phyloP scores from a whole-genome alignment of 2,329 filamentous ascomycete species.

The Pleoardoris graminearum region DNA sequence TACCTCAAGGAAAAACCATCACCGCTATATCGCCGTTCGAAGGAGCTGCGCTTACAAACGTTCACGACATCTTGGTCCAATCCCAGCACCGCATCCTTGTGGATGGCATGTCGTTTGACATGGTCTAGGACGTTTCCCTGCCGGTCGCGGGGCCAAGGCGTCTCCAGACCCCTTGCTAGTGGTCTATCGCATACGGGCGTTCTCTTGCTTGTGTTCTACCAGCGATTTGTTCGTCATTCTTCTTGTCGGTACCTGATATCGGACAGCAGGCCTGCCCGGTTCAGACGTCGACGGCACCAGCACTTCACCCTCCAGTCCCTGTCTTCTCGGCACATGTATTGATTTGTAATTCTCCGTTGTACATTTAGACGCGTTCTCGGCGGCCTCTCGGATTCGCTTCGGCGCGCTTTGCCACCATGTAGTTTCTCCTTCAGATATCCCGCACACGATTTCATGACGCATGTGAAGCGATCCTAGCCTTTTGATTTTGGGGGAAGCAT shows the following conservation, averaged over 20 bases:
- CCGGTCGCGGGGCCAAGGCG: conserved; percentile 17
- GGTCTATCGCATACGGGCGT: not conserved
- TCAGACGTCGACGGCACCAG: conserved; percentile 7
- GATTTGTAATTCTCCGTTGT: conserved; percentile 4
- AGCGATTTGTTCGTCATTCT: conserved; percentile 20
- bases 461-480: conserved; percentile 24
- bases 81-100: conserved; percentile 38
- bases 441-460: conserved; percentile 28
- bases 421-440: conserved; percentile 15
- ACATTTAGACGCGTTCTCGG: conserved; percentile 2
- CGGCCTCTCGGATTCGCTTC: conserved; percentile 12
- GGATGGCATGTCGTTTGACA: conserved; percentile 44
- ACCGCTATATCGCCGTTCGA: conserved; percentile 41
- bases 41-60: conserved; percentile 29
- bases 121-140: conserved; percentile 34
- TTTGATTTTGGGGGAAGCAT: not conserved
- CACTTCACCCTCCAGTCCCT: not conserved
- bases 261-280: conserved; percentile 34
- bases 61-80: conserved; percentile 39
- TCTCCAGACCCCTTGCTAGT: conserved; percentile 33
- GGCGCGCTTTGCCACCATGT: conserved; percentile 6
- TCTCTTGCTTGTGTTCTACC: conserved; percentile 13
- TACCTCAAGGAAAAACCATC: conserved; percentile 30
- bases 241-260: conserved; percentile 5
- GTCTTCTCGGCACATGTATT: not conserved